A percentile compares a stretch with the other conserved stretches of the same genome.
Evolutionary conservation across 2,329 filamentous ascomycete species (phyloP).

Genomic region (Zymoseptoria tritici): DNA sequence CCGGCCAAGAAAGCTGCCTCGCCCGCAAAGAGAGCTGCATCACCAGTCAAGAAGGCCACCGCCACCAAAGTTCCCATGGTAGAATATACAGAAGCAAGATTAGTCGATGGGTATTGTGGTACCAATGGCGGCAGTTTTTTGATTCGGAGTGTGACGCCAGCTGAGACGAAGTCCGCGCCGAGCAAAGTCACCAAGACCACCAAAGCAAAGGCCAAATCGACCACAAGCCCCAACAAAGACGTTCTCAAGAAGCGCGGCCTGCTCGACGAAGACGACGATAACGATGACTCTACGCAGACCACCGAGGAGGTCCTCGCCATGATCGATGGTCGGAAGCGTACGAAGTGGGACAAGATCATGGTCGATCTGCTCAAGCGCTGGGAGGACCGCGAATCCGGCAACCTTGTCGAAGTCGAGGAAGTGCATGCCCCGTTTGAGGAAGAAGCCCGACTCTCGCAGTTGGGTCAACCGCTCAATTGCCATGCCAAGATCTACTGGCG

Average conservation of each 20-base stretch:
- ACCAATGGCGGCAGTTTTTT: neutral
- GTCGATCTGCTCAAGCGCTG: neutral
- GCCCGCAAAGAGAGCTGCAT: neutral
- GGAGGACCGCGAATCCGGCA: neutral
- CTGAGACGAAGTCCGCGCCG: conserved; percentile 4
- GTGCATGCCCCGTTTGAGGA: neutral
- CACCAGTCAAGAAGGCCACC: neutral
- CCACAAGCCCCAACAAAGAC: conserved; percentile 2
- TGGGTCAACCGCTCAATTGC: conserved; percentile 1
- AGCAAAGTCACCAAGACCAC: neutral
- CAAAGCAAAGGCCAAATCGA: neutral
- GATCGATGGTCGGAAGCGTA: conserved; percentile 5
- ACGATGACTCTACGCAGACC: conserved; percentile 4
- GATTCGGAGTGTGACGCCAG: neutral
- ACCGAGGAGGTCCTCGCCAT: conserved; percentile 7
- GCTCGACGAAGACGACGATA: conserved; percentile 3
- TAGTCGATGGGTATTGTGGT: neutral
- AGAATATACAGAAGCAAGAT: neutral
- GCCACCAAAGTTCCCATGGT: conserved; percentile 2
- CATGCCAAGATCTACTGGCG: conserved; percentile 13
- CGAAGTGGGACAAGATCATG: conserved; percentile 4
- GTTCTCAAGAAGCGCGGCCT: conserved; percentile 2
- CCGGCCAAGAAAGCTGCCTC: neutral
- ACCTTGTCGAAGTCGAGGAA: neutral
- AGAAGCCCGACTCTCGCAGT: neutral